Percentiles rank a stretch among this genome's conserved stretches.
Conservation (phyloP, 2,329 filamentous ascomycete species). For the Xylaria sp. region DNA sequence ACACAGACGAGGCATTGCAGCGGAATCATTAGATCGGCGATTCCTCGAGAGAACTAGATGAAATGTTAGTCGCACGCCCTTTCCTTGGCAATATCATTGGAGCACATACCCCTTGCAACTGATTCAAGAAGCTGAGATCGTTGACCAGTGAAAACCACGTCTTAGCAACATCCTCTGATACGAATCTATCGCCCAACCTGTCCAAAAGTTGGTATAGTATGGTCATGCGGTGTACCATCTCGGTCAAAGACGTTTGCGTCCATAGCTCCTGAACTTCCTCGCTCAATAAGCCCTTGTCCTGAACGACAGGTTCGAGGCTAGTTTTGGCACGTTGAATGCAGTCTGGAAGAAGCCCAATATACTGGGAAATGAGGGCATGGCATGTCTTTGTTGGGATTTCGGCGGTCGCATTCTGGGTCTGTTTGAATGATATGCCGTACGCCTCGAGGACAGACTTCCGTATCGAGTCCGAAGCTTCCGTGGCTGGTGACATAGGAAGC, state of each 20-base stretch:
- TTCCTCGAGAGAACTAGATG: slow-evolving; percentile 19
- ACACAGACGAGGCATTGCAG: slow-evolving; percentile 65
- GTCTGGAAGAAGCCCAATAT: slow-evolving; percentile 42
- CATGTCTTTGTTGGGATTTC: slow-evolving; percentile 35
- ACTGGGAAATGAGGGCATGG: slow-evolving; percentile 44
- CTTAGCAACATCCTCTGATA: slow-evolving; percentile 53
- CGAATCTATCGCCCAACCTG: slow-evolving; percentile 48
- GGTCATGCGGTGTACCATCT: slow-evolving; percentile 68
- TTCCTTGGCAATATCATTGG: neutral
- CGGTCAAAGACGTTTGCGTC: slow-evolving; percentile 43
- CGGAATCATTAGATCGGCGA: slow-evolving; percentile 49
- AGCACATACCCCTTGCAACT: slow-evolving; percentile 49
- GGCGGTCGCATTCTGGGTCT: slow-evolving; percentile 23
- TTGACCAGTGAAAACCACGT: slow-evolving; percentile 73
- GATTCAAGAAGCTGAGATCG: slow-evolving; percentile 63
- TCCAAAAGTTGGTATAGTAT: slow-evolving; percentile 67
- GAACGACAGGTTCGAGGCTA: slow-evolving; percentile 45
- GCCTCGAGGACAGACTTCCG: slow-evolving; percentile 31
- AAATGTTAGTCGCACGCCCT: slow-evolving; percentile 37
- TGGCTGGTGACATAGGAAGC: slow-evolving; percentile 23
- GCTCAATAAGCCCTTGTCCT: slow-evolving; percentile 38
- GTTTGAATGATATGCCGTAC: slow-evolving; percentile 32
- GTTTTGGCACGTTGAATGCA: slow-evolving; percentile 47
- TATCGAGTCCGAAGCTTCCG: slow-evolving; percentile 27
- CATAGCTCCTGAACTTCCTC: slow-evolving; percentile 27